A percentile compares a stretch with the other conserved stretches of the same genome.
Evolutionary conservation across 495 filamentous ascomycete species (phyloP).

Genomic region (Hypoxylon perforatum): DNA sequence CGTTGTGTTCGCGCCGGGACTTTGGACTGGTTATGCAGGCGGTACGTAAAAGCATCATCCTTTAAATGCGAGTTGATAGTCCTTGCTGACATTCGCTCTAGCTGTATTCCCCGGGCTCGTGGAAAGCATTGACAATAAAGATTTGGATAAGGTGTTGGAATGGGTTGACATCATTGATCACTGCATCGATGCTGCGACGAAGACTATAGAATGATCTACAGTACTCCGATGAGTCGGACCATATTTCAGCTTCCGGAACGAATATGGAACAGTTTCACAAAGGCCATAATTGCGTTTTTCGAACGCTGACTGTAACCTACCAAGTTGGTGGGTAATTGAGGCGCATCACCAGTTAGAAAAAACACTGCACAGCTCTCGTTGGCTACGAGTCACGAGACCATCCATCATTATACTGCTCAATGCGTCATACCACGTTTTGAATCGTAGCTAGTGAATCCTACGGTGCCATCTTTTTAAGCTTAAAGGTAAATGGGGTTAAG

Average conservation of each 20-base stretch:
- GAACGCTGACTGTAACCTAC: neutral
- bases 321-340: neutral
- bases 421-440: neutral
- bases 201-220: conserved; percentile 49
- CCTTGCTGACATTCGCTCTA: conserved; percentile 38
- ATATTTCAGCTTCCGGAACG: neutral
- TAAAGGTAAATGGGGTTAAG: neutral
- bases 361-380: neutral
- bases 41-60: conserved; percentile 50
- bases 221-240: neutral
- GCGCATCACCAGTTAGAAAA: neutral
- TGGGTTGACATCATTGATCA: conserved; percentile 85
- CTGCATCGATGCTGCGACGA: conserved; percentile 71
- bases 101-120: conserved; percentile 85
- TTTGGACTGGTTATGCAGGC: conserved; percentile 91
- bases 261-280: neutral
- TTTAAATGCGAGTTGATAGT: neutral
- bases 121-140: conserved; percentile 80
- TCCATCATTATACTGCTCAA: neutral
- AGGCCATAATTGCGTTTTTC: neutral
- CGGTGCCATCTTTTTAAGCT: neutral
- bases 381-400: neutral
- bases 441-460: neutral
- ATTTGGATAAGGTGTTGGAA: conserved; percentile 77
- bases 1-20: conserved; percentile 85